phyloP scores from a whole-genome alignment of 208 protist species.

The Leishmania martiniquensis region DNA sequence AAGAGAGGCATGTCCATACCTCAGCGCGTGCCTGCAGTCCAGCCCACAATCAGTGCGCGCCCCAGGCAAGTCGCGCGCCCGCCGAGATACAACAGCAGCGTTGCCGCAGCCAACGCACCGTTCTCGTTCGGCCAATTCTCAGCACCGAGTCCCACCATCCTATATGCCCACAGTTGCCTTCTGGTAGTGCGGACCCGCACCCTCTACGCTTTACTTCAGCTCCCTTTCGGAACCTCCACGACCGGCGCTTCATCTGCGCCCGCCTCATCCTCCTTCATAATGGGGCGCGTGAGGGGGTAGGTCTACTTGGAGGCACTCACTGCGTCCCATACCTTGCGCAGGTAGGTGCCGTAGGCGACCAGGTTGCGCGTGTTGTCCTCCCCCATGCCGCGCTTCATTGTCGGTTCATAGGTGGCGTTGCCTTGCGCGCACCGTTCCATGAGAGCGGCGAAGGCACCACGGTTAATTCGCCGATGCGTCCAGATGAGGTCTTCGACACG shows the following conservation, averaged over 20 bases:
- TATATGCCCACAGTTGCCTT: background rate
- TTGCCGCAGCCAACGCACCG: background rate
- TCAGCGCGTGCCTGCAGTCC: background rate
- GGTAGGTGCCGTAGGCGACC: constrained; percentile 66
- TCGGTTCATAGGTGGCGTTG: constrained; percentile 58
- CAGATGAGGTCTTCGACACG: constrained; percentile 60
- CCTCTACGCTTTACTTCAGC: background rate
- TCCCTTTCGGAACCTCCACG: too few species aligned
- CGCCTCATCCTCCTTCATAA: background rate
- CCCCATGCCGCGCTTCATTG: constrained; percentile 68
- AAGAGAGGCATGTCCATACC: background rate
- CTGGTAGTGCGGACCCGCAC: background rate
- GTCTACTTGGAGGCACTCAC: constrained; percentile 31
- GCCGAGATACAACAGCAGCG: background rate
- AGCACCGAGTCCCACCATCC: background rate
- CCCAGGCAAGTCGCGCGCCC: background rate
- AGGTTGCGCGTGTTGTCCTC: constrained; percentile 68
- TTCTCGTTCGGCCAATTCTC: background rate
- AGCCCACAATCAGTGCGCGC: background rate
- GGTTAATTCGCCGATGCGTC: constrained; percentile 38
- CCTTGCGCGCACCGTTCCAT: constrained; percentile 60
- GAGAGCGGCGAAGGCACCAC: constrained; percentile 38
- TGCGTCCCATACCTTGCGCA: constrained; percentile 64
- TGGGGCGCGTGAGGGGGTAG: background rate
- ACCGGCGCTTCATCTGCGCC: too few species aligned